Conservation (phyloP, 2,329 filamentous ascomycete genomes). For the Epicoccum nigrum region DNA sequence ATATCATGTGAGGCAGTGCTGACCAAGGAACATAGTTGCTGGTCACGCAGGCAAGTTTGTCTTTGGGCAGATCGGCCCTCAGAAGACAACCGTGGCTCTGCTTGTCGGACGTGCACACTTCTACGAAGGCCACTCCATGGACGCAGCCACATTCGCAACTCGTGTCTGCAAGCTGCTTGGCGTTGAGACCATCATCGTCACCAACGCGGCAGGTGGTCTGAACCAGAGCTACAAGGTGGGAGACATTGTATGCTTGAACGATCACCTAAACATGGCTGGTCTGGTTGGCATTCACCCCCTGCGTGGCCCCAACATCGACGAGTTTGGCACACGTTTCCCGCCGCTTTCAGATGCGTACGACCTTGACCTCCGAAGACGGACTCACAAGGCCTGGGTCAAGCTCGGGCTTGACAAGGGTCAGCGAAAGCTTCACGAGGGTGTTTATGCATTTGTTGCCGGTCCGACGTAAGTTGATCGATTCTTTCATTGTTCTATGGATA, state of each 20-base stretch:
- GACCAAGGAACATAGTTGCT: constrained; percentile 46
- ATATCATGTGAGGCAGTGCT: no score
- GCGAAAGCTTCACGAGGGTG: constrained; percentile 65
- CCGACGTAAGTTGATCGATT: constrained; percentile 56
- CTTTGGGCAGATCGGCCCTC: constrained; percentile 63
- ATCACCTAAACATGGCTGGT: constrained; percentile 69
- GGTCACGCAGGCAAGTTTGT: constrained; percentile 71
- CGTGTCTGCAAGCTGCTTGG: constrained; percentile 68
- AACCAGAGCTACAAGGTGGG: constrained; percentile 69
- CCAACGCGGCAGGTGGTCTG: constrained; percentile 70
- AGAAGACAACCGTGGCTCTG: constrained; percentile 63
- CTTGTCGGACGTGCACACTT: constrained; percentile 71
- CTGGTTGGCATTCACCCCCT: constrained; percentile 66
- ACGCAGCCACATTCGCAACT: constrained; percentile 67
- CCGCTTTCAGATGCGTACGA: constrained; percentile 71
- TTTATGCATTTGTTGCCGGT: constrained; percentile 69
- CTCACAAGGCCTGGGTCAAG: constrained; percentile 63
- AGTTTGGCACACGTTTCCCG: constrained; percentile 68
- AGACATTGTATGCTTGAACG: constrained; percentile 69
- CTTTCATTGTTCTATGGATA: constrained; percentile 5
- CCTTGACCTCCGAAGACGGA: constrained; percentile 62
- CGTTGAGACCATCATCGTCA: constrained; percentile 67
- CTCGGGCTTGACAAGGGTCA: constrained; percentile 54
- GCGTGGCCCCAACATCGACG: constrained; percentile 66
- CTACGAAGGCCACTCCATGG: constrained; percentile 71